Base-by-base conservation (phyloP, 2,329 filamentous ascomycete species). In the Colletotrichum salicis region DNA sequence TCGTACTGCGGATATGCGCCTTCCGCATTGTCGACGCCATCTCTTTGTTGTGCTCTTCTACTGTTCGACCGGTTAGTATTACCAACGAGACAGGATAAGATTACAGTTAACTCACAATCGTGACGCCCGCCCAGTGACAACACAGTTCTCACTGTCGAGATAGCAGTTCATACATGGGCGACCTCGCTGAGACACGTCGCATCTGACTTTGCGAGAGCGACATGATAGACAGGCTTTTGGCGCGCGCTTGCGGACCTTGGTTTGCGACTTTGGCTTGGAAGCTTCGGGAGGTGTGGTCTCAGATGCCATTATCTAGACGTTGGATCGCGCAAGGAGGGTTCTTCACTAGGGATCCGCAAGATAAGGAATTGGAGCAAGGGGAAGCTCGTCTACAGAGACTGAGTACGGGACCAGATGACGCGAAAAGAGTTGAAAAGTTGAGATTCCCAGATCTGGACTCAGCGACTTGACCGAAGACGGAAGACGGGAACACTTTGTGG, bases 111-210 rank as follows among this genome's bases (percentile, higher is more conserved):
- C 82, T 78, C 73, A 83, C 82, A 82, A 81, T 70, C 80, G 80
- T 5, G 81, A 83, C 24, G 81, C 83, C 71, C 82, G 79, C 54
- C 80, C 80, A 10, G 80, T 84, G 68, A 83, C 79, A 63, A 86
- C 76, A 73, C 83, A 83, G 0, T 79, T 80, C 74, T 87, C 85
- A 70, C 83, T 84, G 74, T 87, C 85, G 66, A 86, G 83, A 57
- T 85, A 85, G 76, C 85, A 88, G 67, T 87, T 87, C 80, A 86
- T 87, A 77, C 84, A 88, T 8, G 86, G 86, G 37, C 82, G 79
- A 4, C 85, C 85, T 69, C 83, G 80, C 73, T 85, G 85, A 52
- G 82, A 85, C 19, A 87, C 85, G 75, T 86, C 85, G 69, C 86
- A 87, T 33, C 86, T 80, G 33, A 87, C 85, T 76, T 87, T 87